Evolutionary conservation across 2,329 filamentous ascomycete species (phyloP), one percentile per base, ranked within the genome.

Genomic region (Cercospora sojina): DNA sequence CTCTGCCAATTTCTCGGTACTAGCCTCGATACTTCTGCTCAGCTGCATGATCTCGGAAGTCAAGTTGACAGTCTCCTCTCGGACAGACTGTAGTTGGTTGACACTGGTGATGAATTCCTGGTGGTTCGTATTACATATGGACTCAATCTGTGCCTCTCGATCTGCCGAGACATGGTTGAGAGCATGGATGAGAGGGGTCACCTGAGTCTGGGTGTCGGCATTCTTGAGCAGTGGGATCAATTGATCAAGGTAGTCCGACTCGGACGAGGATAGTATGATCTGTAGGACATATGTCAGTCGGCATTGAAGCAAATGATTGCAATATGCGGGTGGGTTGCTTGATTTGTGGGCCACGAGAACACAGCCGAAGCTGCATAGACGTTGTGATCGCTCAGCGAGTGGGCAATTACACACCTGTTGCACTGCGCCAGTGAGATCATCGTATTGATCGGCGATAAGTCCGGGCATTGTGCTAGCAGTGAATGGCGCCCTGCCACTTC

Each of bases 71-170:
- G 94, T 98, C 47, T 92, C 93, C 78, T 97, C 92, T 62, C 94
- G 90, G 60, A 98, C 93, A 66, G 88, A 87, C 73, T 98, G 91
- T n/a, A 99, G 86, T 76, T 96, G 92, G 74, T 95, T 96, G 72
- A 99, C 93, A 0, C 94, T 97, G 70, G 87, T 88, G 35, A 98
- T 90, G 76, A 99, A 99, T 75, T 97, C 95, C 76, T 98, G 94
- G 75, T 99, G 95, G 74, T 97, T 97, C 10, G 91, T 94, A 74
- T 97, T 89, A 73, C 95, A 97, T 73, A 98, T 96, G 23, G 88
- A 88, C 80, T 99, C 95, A 71, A 99, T 98, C 74, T 98, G 93
- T 13, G 87, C 81, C 78, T 99, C 95, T 67, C 93, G 90, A 56
- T 95, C 91, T 72, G 90, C 89, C 35, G 93, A 91, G 78, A 97